Base-by-base conservation (phyloP, 2,329 filamentous ascomycete genomes). In the Botryotinia calthae region DNA sequence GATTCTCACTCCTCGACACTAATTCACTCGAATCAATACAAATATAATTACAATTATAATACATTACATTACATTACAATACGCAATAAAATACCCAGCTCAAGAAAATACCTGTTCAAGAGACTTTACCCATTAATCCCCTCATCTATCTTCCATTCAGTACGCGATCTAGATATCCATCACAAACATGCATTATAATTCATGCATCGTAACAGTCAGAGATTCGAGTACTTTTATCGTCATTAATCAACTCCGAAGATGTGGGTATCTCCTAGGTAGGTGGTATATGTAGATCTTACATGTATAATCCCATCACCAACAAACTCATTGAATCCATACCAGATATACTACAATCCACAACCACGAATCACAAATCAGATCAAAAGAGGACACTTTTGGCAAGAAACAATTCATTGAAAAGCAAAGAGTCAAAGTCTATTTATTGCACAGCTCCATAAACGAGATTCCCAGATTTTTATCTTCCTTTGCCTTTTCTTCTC, bases 401-500 rank as follows among this genome's bases (percentile, higher is more conserved):
- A 56, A 40, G 22, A 37, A 54, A 28, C 4, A 1, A 56, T 67
- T 67, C 48, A 42, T 67, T 42, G 34, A 67, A 67, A 28, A 56
- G 48, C 34, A 48, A 42, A 54, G 46, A 56, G 48, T 42, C 42
- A 54, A 67, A 56, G 64, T 67, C 48, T 67, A 67, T 56, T 7
- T 54, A 34, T 40, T 42, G 54, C 18, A 54, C 16, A 56, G 48
- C 34, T n/a, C 10, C 34, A 28, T 54, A 42, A 67, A 56, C 64
- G 16, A 56, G 51, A 28, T 10, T 28, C 25, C 46, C 64, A 28
- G 22, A 40, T 14, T 31, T 67, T 54, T 42, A 67, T 67, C 72
- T 72, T 51, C 77, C 65, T 74, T 76, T 78, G 37, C 77, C 74
- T 71, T 76, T 78, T 74, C 73, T 77, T 58, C 70, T 77, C 6